A percentile compares a stretch with the other conserved stretches of the same genome.
These are phyloP conservation scores for Fusarium scirpi DNA, from an alignment of 2,329 filamentous ascomycete genomes.

Conservation along the genomic window DNA sequence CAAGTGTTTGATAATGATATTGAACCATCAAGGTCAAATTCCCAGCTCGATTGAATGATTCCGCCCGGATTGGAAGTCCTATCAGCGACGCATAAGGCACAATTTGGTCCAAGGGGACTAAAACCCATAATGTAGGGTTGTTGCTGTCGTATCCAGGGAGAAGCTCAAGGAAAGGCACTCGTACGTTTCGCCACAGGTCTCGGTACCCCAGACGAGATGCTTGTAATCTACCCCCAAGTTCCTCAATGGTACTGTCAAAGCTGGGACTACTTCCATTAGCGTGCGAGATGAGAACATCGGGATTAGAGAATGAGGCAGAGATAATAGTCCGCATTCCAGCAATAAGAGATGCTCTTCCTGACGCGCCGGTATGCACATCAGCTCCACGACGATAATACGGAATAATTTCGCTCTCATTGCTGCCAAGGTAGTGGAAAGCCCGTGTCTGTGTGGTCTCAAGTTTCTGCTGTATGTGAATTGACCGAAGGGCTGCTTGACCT, in stretches of 20 bases:
- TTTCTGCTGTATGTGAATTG: not conserved
- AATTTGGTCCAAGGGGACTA: not conserved
- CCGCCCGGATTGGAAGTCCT: slow-evolving; percentile 1
- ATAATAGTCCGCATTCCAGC: not conserved
- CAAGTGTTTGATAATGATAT: too few species aligned
- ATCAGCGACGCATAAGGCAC: not conserved
- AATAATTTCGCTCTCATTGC: not conserved
- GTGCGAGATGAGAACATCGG: not conserved
- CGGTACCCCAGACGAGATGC: not conserved
- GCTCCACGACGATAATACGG: too few species aligned
- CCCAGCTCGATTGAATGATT: not conserved
- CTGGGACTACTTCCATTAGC: not conserved
- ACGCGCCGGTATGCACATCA: rapidly evolving
- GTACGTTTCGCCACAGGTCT: slow-evolving; percentile 7
- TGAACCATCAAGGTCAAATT: not conserved
- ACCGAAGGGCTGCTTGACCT: slow-evolving; percentile 5
- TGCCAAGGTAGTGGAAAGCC: not conserved
- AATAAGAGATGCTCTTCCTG: too few species aligned
- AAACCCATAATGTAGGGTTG: not conserved
- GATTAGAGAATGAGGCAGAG: not conserved
- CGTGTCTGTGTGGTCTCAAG: not conserved
- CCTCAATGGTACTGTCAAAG: not conserved
- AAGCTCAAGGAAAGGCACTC: not conserved
- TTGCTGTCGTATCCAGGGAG: not conserved
- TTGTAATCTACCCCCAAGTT: not conserved